Evolutionary conservation across 768 basidiomycete species (phyloP).

Genomic region (Pisolithus tinctorius): DNA sequence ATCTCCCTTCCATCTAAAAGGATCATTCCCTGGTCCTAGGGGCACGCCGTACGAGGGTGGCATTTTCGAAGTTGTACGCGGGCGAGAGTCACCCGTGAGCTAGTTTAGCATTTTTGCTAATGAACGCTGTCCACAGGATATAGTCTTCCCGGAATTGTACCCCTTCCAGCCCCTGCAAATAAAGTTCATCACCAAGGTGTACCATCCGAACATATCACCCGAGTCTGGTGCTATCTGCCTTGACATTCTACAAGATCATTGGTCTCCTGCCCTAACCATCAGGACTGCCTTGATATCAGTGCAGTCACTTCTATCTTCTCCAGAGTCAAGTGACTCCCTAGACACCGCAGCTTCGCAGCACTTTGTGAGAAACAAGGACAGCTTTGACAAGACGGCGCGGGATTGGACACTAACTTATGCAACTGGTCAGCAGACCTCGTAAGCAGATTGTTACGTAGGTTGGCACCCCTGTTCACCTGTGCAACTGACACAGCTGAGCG

Average conservation of each 20-base stretch:
- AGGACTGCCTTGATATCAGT: conserved; percentile 94
- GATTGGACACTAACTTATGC: conserved; percentile 96
- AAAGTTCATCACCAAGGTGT: conserved; percentile 96
- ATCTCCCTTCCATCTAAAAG: conserved; percentile 86
- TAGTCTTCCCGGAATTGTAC: conserved; percentile 85
- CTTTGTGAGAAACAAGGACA: conserved; percentile 78
- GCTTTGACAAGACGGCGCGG: conserved; percentile 87
- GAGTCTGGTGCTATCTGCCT: conserved; percentile 93
- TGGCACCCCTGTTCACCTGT: conserved; percentile 23
- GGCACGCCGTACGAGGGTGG: conserved; percentile 94
- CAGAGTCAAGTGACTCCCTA: conserved; percentile 94
- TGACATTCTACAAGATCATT: conserved; percentile 78
- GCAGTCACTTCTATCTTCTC: conserved; percentile 89
- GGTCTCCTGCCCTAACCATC: conserved; percentile 91
- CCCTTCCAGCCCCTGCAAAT: conserved; percentile 95
- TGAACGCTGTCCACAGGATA: conserved; percentile 52
- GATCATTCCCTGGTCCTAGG: conserved; percentile 86
- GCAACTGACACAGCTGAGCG: background rate
- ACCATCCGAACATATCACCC: conserved; percentile 93
- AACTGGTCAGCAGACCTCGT: conserved; percentile 82
- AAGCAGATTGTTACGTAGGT: conserved; percentile 61
- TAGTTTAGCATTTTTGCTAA: background rate
- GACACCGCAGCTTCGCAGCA: conserved; percentile 98
- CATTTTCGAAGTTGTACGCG: conserved; percentile 78
- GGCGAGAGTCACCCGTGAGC: conserved; percentile 3